These are phyloP conservation scores for Globisporangium spinosum DNA, from an alignment of 352 stramenopile species.

Conservation along the genomic window DNA sequence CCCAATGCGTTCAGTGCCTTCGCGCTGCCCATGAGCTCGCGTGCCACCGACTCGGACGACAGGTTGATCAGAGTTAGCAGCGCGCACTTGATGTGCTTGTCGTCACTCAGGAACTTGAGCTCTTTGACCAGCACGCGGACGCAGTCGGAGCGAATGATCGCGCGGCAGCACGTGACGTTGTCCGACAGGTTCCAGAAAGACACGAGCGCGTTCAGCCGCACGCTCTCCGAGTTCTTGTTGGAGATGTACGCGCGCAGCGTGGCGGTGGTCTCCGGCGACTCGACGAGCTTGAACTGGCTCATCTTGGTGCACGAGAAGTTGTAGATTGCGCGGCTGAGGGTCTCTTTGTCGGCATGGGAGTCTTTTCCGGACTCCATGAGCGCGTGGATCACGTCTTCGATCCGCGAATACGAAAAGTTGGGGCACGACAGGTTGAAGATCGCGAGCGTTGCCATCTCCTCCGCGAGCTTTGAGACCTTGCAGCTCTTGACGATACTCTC, in stretches of 20 bases:
- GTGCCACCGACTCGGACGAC: slow-evolving; percentile 15
- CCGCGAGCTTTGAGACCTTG: slow-evolving; percentile 30
- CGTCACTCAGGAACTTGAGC: slow-evolving; percentile 24
- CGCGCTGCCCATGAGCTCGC: slow-evolving; percentile 39
- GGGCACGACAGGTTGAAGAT: slow-evolving; percentile 72
- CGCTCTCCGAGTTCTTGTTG: slow-evolving; percentile 21
- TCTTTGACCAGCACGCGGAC: slow-evolving; percentile 45
- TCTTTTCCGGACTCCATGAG: slow-evolving; percentile 51
- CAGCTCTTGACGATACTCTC: slow-evolving; percentile 55
- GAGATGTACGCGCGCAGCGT: slow-evolving; percentile 36
- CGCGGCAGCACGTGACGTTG: slow-evolving; percentile 40
- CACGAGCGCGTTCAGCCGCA: slow-evolving; percentile 35
- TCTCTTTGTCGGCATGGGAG: slow-evolving; percentile 34
- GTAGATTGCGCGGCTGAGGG: slow-evolving; percentile 55
- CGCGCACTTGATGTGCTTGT: slow-evolving; percentile 40
- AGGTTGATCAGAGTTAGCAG: slow-evolving; percentile 39
- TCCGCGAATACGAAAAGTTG: slow-evolving; percentile 56
- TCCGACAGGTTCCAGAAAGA: slow-evolving; percentile 47
- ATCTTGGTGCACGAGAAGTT: slow-evolving; percentile 59
- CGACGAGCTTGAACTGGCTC: slow-evolving; percentile 66
- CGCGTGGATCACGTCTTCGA: slow-evolving; percentile 60
- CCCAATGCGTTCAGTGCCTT: slow-evolving; percentile 39
- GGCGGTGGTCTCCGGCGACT: slow-evolving; percentile 36
- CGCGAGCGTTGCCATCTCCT: slow-evolving; percentile 43
- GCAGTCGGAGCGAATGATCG: slow-evolving; percentile 44